Base-by-base conservation (phyloP, 768 basidiomycete species). In the Russula compacta region DNA sequence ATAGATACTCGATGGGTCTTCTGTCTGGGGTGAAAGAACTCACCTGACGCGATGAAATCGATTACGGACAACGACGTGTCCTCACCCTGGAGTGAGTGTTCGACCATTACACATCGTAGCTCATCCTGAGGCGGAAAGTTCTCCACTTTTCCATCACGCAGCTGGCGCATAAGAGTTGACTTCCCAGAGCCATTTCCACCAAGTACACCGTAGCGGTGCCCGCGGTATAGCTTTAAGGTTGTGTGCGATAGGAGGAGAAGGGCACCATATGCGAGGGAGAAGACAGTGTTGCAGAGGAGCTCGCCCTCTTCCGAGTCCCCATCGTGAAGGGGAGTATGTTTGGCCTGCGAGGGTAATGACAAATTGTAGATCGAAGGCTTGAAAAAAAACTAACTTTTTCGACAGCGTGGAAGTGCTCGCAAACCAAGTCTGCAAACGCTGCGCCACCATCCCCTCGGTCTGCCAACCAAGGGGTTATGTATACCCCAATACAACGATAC, bases 171-270 rank as follows among this genome's bases (percentile, higher is more conserved):
- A 46, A 98, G 82, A 3, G 95, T 98, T 17, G 89, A 90, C 75
- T 98, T 98, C 66, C 95, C 95, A 59, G 90, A 87, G 63, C 95
- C 95, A 72, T 98, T 98, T n/a, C 89, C 81, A 33, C 94, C 95
- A 50, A 95, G 85, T 67, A 98, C 92, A 69, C 95, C 95, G 74
- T 98, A 98, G 64, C 95, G 83, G 67, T 85, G 84, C 33, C 95
- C 95, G 68, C 92, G 89, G 71, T 91, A 79, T 59, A 98, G 83
- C 62, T 89, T 87, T 61, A 98, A 81, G 33, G 81, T 87, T 29
- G 95, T 98, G 74, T 98, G 95, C 48, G 95, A 98, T 66, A 98
- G 83, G 64, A 98, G 83, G 8, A 98, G 80, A 50, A 98, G 81
- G 53, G 95, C 92, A 67, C 95, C 95, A 71, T 98, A 98, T 19